These are phyloP conservation scores for Berberis thunbergii DNA, from an alignment of 164 flowering plant species.

Conservation along the genomic window DNA sequence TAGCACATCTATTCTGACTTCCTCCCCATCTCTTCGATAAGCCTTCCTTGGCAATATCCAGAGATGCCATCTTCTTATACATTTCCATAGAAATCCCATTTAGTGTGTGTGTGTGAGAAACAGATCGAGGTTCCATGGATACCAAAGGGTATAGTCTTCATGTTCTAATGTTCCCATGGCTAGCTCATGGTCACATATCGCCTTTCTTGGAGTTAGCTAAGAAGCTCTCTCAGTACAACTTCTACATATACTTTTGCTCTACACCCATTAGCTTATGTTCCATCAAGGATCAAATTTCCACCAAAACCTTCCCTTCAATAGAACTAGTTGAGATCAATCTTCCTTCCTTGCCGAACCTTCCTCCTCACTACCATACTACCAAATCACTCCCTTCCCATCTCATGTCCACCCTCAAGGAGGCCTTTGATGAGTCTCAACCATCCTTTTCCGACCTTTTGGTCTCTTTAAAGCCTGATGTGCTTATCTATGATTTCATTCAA, in stretches of 20 bases:
- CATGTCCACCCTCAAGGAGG: constrained; percentile 25
- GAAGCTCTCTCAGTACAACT: constrained; percentile 15
- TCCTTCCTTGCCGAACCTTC: constrained; percentile 22
- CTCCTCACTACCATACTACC: constrained; percentile 18
- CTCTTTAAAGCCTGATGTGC: constrained; percentile 17
- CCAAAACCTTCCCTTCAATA: constrained; percentile 4
- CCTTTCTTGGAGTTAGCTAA: constrained; percentile 29
- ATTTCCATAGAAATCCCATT: too few relatives aligned
- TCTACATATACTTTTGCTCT: constrained; percentile 31
- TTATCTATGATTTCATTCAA: constrained; percentile 23
- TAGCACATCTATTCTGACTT: too few relatives aligned
- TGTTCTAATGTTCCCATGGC: constrained; percentile 8
- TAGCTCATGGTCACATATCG: constrained; percentile 10
- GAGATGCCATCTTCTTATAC: too few relatives aligned
- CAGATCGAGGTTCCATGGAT: not conserved
- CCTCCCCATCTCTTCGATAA: too few relatives aligned
- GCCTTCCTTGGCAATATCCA: too few relatives aligned
- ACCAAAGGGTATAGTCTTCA: not conserved
- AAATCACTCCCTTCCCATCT: constrained; percentile 30
- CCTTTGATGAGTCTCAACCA: constrained; percentile 21
- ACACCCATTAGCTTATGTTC: constrained; percentile 28
- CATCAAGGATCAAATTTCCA: constrained; percentile 15
- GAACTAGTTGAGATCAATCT: constrained; percentile 12
- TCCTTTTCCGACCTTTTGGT: constrained; percentile 17
- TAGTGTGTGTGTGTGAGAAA: not conserved